A percentile compares a stretch with the other conserved stretches of the same genome.
Conservation (phyloP, 2,329 filamentous ascomycete species). For the Epichloe uncinata region DNA sequence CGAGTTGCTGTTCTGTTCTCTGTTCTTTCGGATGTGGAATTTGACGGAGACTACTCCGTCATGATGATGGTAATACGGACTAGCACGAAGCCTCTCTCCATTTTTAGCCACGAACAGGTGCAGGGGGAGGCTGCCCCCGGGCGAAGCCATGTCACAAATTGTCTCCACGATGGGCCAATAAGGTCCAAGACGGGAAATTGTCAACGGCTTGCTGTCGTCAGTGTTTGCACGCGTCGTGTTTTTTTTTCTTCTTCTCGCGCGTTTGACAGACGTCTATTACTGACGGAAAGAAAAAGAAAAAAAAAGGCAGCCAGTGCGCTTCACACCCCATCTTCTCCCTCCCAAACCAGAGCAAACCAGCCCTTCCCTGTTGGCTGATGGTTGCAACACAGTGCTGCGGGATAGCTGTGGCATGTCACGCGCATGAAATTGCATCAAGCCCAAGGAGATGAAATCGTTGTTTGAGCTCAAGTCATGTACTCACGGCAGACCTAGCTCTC, state of each 20-base stretch:
- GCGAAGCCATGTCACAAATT: neutral
- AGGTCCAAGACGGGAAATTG: slow-evolving; percentile 1
- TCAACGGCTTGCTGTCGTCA: neutral
- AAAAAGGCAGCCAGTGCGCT: neutral
- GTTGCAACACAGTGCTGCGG: neutral
- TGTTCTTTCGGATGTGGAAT: too few species aligned
- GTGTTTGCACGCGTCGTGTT: neutral
- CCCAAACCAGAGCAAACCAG: neutral
- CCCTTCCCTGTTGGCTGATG: neutral
- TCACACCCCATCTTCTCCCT: neutral
- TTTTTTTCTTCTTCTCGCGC: neutral
- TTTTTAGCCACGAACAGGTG: neutral
- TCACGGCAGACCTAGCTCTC: too few species aligned
- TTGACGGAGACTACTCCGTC: too few species aligned
- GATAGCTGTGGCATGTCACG: too few species aligned
- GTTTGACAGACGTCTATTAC: too few species aligned
- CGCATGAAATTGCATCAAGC: too few species aligned
- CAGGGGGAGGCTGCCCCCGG: neutral
- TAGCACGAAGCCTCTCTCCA: neutral
- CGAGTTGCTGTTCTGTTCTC: too few species aligned
- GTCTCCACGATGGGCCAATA: neutral
- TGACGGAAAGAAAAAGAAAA: neutral
- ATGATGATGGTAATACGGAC: too few species aligned
- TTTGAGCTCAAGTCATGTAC: neutral
- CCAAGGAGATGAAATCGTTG: too few species aligned